Evolutionary conservation across 202 grass and related monocot genomes (phyloP).

Genomic region (Cymbopogon flexuosus): DNA sequence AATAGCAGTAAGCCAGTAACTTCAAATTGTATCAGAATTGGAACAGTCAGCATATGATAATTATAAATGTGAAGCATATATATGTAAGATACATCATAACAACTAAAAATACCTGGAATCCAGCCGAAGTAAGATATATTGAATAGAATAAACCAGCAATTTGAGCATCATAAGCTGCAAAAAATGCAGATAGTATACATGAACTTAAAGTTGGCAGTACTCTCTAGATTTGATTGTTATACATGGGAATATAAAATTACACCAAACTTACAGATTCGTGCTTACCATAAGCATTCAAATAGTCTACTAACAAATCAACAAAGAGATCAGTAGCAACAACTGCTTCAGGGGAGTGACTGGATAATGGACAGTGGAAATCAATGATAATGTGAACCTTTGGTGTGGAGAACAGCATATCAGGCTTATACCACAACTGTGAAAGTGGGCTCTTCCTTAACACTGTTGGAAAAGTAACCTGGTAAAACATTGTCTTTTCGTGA

Average conservation of each 20-base stretch:
- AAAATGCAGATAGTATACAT: not conserved
- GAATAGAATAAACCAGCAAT: constrained; percentile 79
- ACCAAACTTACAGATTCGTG: constrained; percentile 23
- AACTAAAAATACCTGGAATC: constrained; percentile 68
- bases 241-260: not conserved
- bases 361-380: constrained; percentile 89
- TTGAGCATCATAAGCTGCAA: constrained; percentile 89
- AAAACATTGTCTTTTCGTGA: constrained; percentile 16
- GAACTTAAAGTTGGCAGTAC: constrained; percentile 16
- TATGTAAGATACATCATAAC: not conserved
- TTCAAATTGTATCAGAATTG: constrained; percentile 20
- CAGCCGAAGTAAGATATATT: constrained; percentile 49
- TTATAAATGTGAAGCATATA: not conserved
- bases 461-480: constrained; percentile 61
- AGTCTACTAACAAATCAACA: constrained; percentile 66
- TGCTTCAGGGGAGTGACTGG: constrained; percentile 71
- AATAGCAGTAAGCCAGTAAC: constrained; percentile 22
- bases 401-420: constrained; percentile 62
- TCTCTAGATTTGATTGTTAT: not conserved
- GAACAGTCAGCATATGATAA: constrained; percentile 5
- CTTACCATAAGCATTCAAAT: constrained; percentile 94
- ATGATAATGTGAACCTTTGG: constrained; percentile 76
- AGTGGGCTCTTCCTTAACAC: constrained; percentile 62
- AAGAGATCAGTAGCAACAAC: constrained; percentile 55
- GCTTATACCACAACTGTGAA: constrained; percentile 88